Base-by-base conservation (phyloP, 2,329 filamentous ascomycete species). In the Colletotrichum abscissum region DNA sequence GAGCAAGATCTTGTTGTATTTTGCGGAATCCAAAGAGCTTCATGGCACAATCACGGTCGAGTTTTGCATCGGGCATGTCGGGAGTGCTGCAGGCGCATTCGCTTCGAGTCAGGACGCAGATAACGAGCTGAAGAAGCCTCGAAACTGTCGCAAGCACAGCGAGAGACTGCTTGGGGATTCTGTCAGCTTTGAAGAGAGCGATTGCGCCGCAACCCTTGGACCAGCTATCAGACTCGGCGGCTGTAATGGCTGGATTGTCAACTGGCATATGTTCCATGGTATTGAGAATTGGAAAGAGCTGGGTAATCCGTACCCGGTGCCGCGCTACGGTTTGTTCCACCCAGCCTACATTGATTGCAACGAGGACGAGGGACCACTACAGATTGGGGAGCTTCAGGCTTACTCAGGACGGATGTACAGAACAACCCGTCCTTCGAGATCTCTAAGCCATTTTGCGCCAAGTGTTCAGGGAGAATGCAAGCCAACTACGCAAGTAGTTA, bases 181-280 rank as follows among this genome's bases (percentile, higher is more conserved):
- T 7, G 7, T 71, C 4, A 64, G 55, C 1, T 33, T 12, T n/a
- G 28, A 62, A 5, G 19, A n/a, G 1, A n/a, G 5, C 12, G 30
- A 33, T 1, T 3, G 30, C 9, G 63, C 63, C 22, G 55, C 56
- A 8, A 71, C 68, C 1, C 22, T 71, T 2, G 68, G 68, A 1
- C 68, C 68, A 8, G 30, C 46, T 0, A 56, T 71, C 1, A 42
- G 7, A 6, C 22, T 67, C 24, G 28, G 54, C 4, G 24, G 42
- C 1, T 6, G 8, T 0, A 5, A 1, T 2, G 46, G 57, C 2
- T 71, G 49, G 35, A 55, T 67, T 8, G 30, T 71, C 19, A 71
- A 65, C 28, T 55, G 57, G 46, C 68, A 71, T 24, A 5, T 67
- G 0, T 72, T 72, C 22, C 16, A 69, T 3, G 52, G 24, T 1